Evolutionary conservation across 495 filamentous ascomycete genomes (phyloP), one percentile per base, ranked within the genome.

Genomic region (Poronia punctata): DNA sequence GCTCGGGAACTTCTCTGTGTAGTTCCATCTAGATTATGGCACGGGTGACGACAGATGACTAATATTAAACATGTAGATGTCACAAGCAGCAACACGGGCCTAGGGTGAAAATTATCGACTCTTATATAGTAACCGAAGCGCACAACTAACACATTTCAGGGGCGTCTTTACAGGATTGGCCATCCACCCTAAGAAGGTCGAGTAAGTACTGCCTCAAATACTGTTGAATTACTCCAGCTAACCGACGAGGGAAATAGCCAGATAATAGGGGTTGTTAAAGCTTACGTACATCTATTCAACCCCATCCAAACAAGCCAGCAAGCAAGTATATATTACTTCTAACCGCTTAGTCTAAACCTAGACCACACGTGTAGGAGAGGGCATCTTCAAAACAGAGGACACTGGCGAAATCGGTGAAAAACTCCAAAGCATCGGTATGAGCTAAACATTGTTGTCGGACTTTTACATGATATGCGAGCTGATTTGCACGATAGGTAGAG

Each of bases 231-330:
- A 27, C 7, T 24, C 16, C 20, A 41, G 24, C 21, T 41, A 17
- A 18, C 17, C 4, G 12, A 21, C 16, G 7, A 15, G 21, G 6
- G 5, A 23, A 25, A 25, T 23, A 25, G 28, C 9, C 65, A 71
- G 38, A 73, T 88, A 28, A 79, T 93, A 53, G 87, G 88, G 32
- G 89, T 97, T 7, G 79, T 92, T 35, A 95, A 96, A 60, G 89
- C 88, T 6, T 83, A 55, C 37, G 38, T 40, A 32, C 14, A 19
- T 40, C 7, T 35, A 27, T 27, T n/a, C n/a, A 15, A 16, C 9
- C 15, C 16, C 31, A 12, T 47, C 35, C 19, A 30, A 14, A 14
- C 9, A 24, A 16, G 12, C 10, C 25, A 10, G 4, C n/a, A n/a
- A n/a, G n/a, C n/a, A n/a, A n/a, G n/a, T n/a, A n/a, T n/a, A n/a